phyloP scores from a whole-genome alignment of 139 green algal genomes.

The Chlorella sp. region DNA sequence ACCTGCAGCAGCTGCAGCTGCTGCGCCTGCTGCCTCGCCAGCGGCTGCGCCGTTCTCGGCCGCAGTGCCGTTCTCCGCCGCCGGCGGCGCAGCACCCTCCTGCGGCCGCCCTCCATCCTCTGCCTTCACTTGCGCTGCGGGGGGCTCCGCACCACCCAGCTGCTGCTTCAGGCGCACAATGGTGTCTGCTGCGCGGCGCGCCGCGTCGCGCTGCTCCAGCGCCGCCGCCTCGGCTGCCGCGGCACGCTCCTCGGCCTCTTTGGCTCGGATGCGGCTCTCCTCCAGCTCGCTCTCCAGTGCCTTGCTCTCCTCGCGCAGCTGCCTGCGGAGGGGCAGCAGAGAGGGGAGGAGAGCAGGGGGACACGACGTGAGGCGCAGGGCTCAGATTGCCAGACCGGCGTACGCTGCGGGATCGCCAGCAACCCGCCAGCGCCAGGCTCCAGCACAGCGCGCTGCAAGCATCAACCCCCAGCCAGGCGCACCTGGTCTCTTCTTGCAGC shows the following conservation, averaged over 20 bases:
- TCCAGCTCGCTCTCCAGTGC: constrained; percentile 48
- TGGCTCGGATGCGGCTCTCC: constrained; percentile 38
- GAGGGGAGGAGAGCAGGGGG: not conserved
- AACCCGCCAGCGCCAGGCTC: no score
- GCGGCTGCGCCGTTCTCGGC: no score
- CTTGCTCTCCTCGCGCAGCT: constrained; percentile 49
- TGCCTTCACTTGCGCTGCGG: not conserved
- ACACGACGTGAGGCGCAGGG: no score
- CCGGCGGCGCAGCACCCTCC: constrained; percentile 15
- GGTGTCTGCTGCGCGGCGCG: constrained; percentile 32
- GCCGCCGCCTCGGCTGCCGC: not conserved
- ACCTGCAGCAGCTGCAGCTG: not conserved
- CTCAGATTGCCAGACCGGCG: no score
- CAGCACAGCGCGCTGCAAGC: no score
- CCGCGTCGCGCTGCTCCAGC: constrained; percentile 15
- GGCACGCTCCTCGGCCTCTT: constrained; percentile 5
- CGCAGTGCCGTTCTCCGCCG: not conserved
- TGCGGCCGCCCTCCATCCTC: not conserved
- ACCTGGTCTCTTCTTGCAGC: constrained; percentile 41
- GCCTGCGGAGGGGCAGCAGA: not conserved
- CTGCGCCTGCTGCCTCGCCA: not conserved
- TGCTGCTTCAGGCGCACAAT: constrained; percentile 17
- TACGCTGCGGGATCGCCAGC: no score
- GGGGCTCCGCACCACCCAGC: not conserved
- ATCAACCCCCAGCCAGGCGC: no score